Conservation (phyloP, 2,329 filamentous ascomycete genomes). For the Daldinia eschscholtzii region DNA sequence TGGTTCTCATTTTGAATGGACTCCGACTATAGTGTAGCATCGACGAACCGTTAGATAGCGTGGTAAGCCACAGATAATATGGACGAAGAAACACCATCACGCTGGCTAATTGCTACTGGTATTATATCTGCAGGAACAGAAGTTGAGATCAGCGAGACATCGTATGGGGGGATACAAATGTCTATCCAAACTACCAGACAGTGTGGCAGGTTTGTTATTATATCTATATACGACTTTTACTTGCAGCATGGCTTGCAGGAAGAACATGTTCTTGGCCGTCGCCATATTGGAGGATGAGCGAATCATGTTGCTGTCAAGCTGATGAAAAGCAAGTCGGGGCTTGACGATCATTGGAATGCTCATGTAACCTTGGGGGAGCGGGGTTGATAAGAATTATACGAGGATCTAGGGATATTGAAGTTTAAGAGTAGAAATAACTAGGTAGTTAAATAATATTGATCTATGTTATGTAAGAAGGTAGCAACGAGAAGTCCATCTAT, state of each 20-base stretch:
- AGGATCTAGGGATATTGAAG: constrained; percentile 13
- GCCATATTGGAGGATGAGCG: constrained; percentile 20
- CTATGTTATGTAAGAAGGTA: constrained; percentile 23
- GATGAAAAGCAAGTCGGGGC: constrained; percentile 16
- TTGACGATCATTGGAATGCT: constrained; percentile 19
- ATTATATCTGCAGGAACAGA: constrained; percentile 14
- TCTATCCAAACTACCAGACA: neutral
- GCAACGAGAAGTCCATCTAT: constrained; percentile 17
- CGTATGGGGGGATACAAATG: neutral
- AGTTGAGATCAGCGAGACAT: constrained; percentile 7
- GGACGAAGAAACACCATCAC: constrained; percentile 17
- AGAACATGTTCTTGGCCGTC: constrained; percentile 17
- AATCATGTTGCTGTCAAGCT: constrained; percentile 33
- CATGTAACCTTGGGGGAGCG: constrained; percentile 39
- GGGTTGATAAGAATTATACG: constrained; percentile 36
- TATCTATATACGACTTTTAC: constrained; percentile 15
- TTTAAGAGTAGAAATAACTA: neutral
- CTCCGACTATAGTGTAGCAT: constrained; percentile 2
- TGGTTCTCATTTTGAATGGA: neutral
- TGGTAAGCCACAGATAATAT: constrained; percentile 27
- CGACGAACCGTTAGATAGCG: constrained; percentile 41
- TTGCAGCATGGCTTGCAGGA: constrained; percentile 23
- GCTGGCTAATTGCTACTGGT: constrained; percentile 7
- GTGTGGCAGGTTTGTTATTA: constrained; percentile 15
- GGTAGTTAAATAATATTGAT: constrained; percentile 4